These are phyloP conservation scores for Cytospora leucostoma DNA, from an alignment of 2,329 filamentous ascomycete species.

Conservation along the genomic window DNA sequence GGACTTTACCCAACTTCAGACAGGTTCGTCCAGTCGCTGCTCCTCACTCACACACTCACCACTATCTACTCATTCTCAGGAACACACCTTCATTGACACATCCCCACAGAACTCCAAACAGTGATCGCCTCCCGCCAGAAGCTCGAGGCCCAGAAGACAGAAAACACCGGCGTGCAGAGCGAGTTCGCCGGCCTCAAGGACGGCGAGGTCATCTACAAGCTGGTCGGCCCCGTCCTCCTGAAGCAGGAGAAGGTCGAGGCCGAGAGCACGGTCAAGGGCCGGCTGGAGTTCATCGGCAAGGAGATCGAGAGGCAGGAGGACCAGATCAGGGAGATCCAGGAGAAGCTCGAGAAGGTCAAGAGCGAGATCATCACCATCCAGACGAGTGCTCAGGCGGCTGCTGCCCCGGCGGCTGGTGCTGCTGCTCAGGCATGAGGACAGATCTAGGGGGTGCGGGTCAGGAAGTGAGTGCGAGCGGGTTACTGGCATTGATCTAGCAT, in stretches of 20 bases:
- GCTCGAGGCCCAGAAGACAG: conserved; percentile 90
- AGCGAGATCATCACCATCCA: conserved; percentile 60
- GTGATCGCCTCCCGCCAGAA: conserved; percentile 81
- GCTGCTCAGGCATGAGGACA: conserved; percentile 35
- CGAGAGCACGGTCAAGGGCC: conserved; percentile 84
- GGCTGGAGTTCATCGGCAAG: conserved; percentile 88
- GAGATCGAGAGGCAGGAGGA: conserved; percentile 68
- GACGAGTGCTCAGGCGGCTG: conserved; percentile 48
- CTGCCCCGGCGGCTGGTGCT: conserved; percentile 32
- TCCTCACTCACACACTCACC: neutral
- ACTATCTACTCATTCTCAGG: neutral
- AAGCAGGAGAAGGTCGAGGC: conserved; percentile 95
- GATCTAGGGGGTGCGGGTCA: conserved; percentile 14
- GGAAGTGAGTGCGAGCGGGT: neutral
- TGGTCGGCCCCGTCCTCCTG: conserved; percentile 86
- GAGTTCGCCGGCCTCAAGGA: conserved; percentile 81
- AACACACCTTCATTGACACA: neutral
- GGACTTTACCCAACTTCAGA: conserved; percentile 83
- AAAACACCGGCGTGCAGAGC: conserved; percentile 87
- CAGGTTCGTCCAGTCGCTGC: conserved; percentile 54
- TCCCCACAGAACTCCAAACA: conserved; percentile 70
- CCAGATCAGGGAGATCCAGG: conserved; percentile 57
- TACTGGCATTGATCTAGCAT: neutral
- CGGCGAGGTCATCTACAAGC: conserved; percentile 91
- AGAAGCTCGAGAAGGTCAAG: conserved; percentile 61